Base-by-base conservation (phyloP, 2,329 filamentous ascomycete genomes). In the Sporothrix schenckii region DNA sequence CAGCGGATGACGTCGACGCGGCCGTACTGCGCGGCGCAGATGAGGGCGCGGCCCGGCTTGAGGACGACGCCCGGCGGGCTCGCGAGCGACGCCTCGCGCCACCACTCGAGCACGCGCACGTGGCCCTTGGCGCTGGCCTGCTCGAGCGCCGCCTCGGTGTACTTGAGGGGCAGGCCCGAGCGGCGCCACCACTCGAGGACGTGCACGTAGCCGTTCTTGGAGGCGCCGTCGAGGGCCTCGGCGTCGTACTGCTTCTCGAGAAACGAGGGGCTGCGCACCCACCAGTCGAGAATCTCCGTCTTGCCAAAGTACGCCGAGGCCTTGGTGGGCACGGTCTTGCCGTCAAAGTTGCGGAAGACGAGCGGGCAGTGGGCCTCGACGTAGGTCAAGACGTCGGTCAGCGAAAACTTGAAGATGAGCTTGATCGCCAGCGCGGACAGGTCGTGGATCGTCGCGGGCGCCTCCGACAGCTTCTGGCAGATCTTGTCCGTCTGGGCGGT, bases 131-230 rank as follows among this genome's bases (percentile, higher is more conserved):
- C 89, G 71, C 91, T 94, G 41, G 94, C 94, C 76, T 94, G 91
- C 79, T 97, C 94, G 21, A 98, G 86, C 0, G 94, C 92, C 5
- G 89, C 86, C 78, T 97, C 93, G 13, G 92, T 97, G 79, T 95
- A 97, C 74, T 92, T 90, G 24, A 97, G 84, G 2, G 90, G 88
- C 1, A 97, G 84, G 0, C 91, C 91, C 0, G 86, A 88, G 9
- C 91, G 92, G 27, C 90, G 86, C 78, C 91, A 91, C 94, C 94
- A 98, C 92, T 97, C 92, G 0, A 98, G 85, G 0, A 97, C 90
- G 73, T 92, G 88, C 16, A 96, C 86, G 75, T 93, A 95, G 4
- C 94, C 94, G 71, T 92, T 91, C 69, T 91, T 90, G 1, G 92
- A 96, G 7, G 94, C 94, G 41, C 91, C 91, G 77, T 98, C 93